Percentiles rank a stretch among this genome's conserved stretches.
Conservation (phyloP, 768 basidiomycete species). For the Hortiboletus campestris region DNA sequence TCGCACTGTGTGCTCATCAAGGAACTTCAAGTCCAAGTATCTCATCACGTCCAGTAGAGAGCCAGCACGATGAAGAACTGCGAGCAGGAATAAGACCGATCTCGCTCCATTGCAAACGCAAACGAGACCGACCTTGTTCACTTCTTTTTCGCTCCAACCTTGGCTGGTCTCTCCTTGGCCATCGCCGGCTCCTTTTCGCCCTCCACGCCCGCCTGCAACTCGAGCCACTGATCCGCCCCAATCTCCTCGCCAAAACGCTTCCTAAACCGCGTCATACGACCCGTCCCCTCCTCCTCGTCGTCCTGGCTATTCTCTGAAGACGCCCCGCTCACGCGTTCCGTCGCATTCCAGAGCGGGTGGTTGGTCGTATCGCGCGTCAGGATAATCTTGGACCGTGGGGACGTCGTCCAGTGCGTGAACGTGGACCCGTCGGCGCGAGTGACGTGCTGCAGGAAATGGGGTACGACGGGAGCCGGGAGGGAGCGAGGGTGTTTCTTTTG, state of each 20-base stretch:
- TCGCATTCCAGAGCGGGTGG: constrained; percentile 82
- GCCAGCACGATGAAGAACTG: neutral
- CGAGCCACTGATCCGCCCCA: constrained; percentile 32
- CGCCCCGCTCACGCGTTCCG: constrained; percentile 48
- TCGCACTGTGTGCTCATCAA: neutral
- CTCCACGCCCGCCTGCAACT: constrained; percentile 25
- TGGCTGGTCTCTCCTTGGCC: constrained; percentile 21
- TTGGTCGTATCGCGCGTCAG: constrained; percentile 88
- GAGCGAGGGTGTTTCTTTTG: constrained; percentile 65
- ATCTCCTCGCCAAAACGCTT: constrained; percentile 62
- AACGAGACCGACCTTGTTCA: constrained; percentile 10
- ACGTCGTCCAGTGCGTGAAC: constrained; percentile 86
- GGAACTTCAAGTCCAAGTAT: neutral
- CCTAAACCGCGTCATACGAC: constrained; percentile 79
- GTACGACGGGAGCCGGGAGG: constrained; percentile 81
- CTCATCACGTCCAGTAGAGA: neutral
- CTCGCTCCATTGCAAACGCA: neutral
- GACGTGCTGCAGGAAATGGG: constrained; percentile 83
- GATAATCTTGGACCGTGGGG: constrained; percentile 72
- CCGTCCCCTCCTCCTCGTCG: constrained; percentile 70
- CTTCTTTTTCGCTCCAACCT: constrained; percentile 18
- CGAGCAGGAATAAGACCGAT: constrained; percentile 1
- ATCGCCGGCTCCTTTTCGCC: constrained; percentile 29
- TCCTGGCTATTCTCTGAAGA: constrained; percentile 46
- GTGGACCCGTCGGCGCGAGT: constrained; percentile 87